Evolutionary conservation across 305 asterid genomes (phyloP).

Genomic region (Withania somnifera): DNA sequence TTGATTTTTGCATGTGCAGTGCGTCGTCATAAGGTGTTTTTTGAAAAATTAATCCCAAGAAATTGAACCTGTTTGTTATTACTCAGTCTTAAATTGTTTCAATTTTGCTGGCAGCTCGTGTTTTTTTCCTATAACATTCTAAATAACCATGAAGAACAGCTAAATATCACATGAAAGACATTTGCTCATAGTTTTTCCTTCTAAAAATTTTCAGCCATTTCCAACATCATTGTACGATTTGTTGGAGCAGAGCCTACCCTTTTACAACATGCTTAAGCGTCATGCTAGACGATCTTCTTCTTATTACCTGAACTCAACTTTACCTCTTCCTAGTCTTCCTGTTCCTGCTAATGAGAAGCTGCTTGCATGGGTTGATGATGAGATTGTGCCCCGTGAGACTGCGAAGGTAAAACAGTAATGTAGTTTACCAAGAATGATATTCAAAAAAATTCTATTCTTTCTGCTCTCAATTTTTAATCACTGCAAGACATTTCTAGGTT

Average conservation of each 20-base stretch:
- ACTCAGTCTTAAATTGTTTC: neutral
- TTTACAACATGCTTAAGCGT: conserved; percentile 65
- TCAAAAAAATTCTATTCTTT: neutral
- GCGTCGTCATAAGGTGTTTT: neutral
- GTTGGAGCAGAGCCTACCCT: conserved; percentile 84
- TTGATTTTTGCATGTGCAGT: neutral
- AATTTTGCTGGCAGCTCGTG: neutral
- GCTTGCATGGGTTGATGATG: conserved; percentile 89
- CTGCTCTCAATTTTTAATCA: neutral
- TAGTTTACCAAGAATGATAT: neutral
- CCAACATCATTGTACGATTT: conserved; percentile 54
- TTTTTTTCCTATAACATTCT: neutral
- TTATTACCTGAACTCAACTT: conserved; percentile 5
- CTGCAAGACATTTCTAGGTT: conserved; percentile 40
- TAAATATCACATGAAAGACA: neutral
- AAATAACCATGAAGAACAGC: neutral
- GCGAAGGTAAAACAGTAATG: conserved; percentile 43
- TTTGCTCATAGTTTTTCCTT: neutral
- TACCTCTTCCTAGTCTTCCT: conserved; percentile 44
- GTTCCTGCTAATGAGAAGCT: conserved; percentile 73
- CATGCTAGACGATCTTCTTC: conserved; percentile 23
- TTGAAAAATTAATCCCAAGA: neutral
- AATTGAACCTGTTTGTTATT: neutral
- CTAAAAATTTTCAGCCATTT: conserved; percentile 48
- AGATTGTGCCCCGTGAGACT: conserved; percentile 78